Percentiles rank a stretch among this genome's conserved stretches.
Conservation (phyloP, 2,329 filamentous ascomycete species). For the Pestalotiopsis sp. region DNA sequence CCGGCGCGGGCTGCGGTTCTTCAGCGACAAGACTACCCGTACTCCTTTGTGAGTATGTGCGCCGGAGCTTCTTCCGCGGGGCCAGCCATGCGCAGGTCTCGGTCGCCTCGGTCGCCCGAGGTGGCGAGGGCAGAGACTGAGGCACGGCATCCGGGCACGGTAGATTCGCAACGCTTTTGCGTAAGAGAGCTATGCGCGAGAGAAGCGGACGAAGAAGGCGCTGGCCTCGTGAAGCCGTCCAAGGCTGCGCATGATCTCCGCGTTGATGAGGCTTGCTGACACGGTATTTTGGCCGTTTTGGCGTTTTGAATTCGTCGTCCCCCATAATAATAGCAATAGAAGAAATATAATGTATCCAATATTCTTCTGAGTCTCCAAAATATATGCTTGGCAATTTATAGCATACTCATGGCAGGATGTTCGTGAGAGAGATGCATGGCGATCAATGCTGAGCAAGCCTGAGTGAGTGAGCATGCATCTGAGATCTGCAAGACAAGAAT, state of each 20-base stretch:
- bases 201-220: slow-evolving; percentile 45
- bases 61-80: slow-evolving; percentile 30
- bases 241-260: slow-evolving; percentile 26
- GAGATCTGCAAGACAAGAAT: too few relatives aligned
- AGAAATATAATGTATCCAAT: not conserved
- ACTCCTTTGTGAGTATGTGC: slow-evolving; percentile 31
- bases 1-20: not conserved
- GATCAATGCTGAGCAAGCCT: not conserved
- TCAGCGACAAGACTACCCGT: not conserved
- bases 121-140: not conserved
- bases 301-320: slow-evolving; percentile 19
- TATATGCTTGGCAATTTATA: not conserved
- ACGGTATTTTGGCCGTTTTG: slow-evolving; percentile 22
- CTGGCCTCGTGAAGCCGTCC: slow-evolving; percentile 46
- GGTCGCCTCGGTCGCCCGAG: slow-evolving; percentile 14
- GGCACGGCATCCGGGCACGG: slow-evolving; percentile 2
- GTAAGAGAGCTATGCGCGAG: slow-evolving; percentile 43
- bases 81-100: slow-evolving; percentile 25
- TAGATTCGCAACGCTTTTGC: slow-evolving; percentile 31
- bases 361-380: not conserved
- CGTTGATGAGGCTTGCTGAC: slow-evolving; percentile 19
- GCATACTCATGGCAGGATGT: not conserved
- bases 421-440: not conserved
- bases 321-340: not conserved
- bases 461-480: not conserved